Conservation (phyloP, 2,329 filamentous ascomycete genomes). For the Plenodomus lindquistii region DNA sequence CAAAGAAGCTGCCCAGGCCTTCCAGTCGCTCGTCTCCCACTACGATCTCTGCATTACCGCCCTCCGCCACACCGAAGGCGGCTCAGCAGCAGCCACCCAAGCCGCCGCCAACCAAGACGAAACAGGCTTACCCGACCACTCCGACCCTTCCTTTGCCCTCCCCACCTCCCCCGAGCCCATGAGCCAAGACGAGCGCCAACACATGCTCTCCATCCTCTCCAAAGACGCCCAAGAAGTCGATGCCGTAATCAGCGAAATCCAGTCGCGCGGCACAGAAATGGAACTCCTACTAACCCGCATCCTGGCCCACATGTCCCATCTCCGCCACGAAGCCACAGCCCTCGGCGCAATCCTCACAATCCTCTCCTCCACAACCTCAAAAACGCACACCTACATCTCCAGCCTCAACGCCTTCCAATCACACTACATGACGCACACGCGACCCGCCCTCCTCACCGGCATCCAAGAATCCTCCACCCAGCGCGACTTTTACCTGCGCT, state of each 20-base stretch:
- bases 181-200: slow-evolving; percentile 72
- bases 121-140: slow-evolving; percentile 18
- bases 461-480: slow-evolving; percentile 77
- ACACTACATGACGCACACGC: slow-evolving; percentile 72
- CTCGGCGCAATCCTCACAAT: slow-evolving; percentile 67
- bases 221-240: slow-evolving; percentile 69
- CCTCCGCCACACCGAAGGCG: slow-evolving; percentile 80
- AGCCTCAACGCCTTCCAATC: slow-evolving; percentile 66
- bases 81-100: slow-evolving; percentile 53
- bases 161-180: slow-evolving; percentile 65
- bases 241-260: slow-evolving; percentile 68
- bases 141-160: slow-evolving; percentile 35
- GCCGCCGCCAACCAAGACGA: slow-evolving; percentile 39
- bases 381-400: slow-evolving; percentile 67
- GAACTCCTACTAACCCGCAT: slow-evolving; percentile 70
- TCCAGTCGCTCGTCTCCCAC: slow-evolving; percentile 81
- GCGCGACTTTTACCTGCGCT: slow-evolving; percentile 83
- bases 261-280: slow-evolving; percentile 76
- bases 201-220: slow-evolving; percentile 81
- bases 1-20: slow-evolving; percentile 77
- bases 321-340: slow-evolving; percentile 59
- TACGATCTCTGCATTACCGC: slow-evolving; percentile 94
- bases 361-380: slow-evolving; percentile 68
- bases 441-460: slow-evolving; percentile 66
- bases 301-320: slow-evolving; percentile 62